Conservation (phyloP, 257 asterid genomes). For the Scutellaria minor region DNA sequence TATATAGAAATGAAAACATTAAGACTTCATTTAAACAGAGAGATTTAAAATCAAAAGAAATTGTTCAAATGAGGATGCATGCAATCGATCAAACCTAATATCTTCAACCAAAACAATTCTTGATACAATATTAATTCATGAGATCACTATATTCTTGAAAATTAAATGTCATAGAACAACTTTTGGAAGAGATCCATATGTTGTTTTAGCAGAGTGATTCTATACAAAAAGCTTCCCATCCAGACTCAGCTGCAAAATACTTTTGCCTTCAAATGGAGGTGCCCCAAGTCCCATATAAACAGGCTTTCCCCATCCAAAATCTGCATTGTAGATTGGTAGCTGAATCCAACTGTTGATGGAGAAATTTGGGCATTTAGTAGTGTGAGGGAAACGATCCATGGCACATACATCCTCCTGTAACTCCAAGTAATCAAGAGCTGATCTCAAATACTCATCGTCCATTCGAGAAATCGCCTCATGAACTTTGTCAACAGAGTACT, state of each 20-base stretch:
- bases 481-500: background rate
- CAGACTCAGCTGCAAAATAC: background rate
- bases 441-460: conserved; percentile 24
- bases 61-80: no score
- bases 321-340: conserved; percentile 19
- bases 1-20: no score
- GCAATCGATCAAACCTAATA: no score
- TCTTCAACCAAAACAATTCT: no score
- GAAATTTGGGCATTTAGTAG: conserved; percentile 22
- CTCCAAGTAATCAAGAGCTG: conserved; percentile 16
- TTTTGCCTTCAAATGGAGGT: conserved; percentile 31
- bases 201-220: conserved; percentile 6
- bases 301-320: conserved; percentile 35
- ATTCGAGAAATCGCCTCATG: background rate
- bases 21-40: no score
- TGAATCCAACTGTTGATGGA: conserved; percentile 22
- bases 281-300: conserved; percentile 25
- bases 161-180: conserved; percentile 47
- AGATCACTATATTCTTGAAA: no score
- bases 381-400: conserved; percentile 12
- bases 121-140: no score
- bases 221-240: conserved; percentile 23
- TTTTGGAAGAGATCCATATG: conserved; percentile 62
- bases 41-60: no score
- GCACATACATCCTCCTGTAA: background rate